Evolutionary conservation across 2,329 filamentous ascomycete species (phyloP).

Genomic region (Proliferodiscus dingleyae): DNA sequence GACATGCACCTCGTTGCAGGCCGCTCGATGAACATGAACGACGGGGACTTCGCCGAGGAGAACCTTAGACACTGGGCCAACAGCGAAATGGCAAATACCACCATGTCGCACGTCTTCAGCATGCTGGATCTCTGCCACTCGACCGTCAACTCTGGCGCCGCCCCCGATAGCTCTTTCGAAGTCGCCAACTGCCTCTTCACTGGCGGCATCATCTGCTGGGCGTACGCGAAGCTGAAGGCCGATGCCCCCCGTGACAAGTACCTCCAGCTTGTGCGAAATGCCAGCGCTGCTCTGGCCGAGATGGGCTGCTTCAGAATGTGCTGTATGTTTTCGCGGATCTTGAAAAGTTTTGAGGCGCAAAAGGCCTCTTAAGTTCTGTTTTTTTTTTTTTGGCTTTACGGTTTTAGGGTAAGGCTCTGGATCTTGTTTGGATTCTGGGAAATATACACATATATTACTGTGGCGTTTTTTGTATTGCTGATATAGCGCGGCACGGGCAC

Average conservation of each 20-base stretch:
- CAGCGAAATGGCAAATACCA: conserved; percentile 18
- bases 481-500: no score
- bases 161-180: conserved; percentile 20
- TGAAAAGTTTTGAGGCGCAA: conserved; percentile 22
- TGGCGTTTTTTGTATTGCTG: no score
- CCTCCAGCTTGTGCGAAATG: conserved; percentile 19
- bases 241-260: conserved; percentile 12
- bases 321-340: conserved; percentile 26
- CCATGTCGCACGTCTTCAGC: conserved; percentile 24
- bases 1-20: conserved; percentile 30
- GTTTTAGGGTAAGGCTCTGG: not conserved
- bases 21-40: conserved; percentile 20
- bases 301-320: conserved; percentile 29
- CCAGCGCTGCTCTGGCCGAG: conserved; percentile 19
- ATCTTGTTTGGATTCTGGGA: no score
- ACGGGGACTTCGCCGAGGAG: conserved; percentile 25
- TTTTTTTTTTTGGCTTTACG: not conserved
- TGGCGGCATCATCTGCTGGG: conserved; percentile 28
- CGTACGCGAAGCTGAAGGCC: conserved; percentile 22
- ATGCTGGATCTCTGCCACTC: conserved; percentile 23
- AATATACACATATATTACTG: no score
- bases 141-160: conserved; percentile 12
- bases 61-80: conserved; percentile 29
- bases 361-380: not conserved
- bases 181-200: conserved; percentile 26